Evolutionary conservation across 148 eudicot species (phyloP).

Genomic region (Rheum nobile): DNA sequence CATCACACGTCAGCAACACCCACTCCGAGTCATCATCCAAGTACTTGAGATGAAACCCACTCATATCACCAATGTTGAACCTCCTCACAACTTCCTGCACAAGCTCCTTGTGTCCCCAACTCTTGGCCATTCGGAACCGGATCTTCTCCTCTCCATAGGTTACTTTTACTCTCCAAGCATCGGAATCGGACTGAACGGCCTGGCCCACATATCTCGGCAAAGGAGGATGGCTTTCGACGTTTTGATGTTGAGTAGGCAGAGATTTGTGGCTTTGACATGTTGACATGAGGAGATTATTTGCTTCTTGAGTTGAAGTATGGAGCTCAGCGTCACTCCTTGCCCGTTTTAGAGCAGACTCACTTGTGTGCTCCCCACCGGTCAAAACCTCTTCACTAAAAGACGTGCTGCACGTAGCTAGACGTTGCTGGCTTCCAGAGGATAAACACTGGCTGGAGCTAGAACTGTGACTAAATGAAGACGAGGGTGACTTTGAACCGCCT

Average conservation of each 20-base stretch:
- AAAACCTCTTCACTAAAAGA: conserved; percentile 24
- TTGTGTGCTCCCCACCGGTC: conserved; percentile 17
- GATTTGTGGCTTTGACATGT: conserved; percentile 46
- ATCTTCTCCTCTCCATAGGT: conserved; percentile 63
- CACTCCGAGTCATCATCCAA: conserved; percentile 87
- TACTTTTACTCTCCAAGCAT: conserved; percentile 50
- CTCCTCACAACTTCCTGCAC: conserved; percentile 51
- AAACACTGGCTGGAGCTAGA: conserved; percentile 68
- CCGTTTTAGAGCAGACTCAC: conserved; percentile 28
- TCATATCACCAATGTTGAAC: conserved; percentile 45
- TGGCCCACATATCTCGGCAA: conserved; percentile 14
- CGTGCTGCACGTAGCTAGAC: conserved; percentile 19
- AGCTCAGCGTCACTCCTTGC: conserved; percentile 50
- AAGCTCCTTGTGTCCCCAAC: conserved; percentile 45
- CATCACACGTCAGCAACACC: conserved; percentile 76
- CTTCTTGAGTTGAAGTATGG: conserved; percentile 23
- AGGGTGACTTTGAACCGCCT: conserved; percentile 38
- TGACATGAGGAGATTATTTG: conserved; percentile 17
- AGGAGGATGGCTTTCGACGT: conserved; percentile 20
- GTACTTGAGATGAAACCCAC: conserved; percentile 64
- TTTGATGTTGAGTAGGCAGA: conserved; percentile 14
- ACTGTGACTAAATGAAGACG: conserved; percentile 57
- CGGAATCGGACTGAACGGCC: conserved; percentile 18
- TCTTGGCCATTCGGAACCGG: conserved; percentile 47
- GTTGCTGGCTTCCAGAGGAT: conserved; percentile 57